Evolutionary conservation across 2,329 filamentous ascomycete genomes (phyloP), one percentile per base, ranked within the genome.

Genomic region (Arthroderma uncinatum): DNA sequence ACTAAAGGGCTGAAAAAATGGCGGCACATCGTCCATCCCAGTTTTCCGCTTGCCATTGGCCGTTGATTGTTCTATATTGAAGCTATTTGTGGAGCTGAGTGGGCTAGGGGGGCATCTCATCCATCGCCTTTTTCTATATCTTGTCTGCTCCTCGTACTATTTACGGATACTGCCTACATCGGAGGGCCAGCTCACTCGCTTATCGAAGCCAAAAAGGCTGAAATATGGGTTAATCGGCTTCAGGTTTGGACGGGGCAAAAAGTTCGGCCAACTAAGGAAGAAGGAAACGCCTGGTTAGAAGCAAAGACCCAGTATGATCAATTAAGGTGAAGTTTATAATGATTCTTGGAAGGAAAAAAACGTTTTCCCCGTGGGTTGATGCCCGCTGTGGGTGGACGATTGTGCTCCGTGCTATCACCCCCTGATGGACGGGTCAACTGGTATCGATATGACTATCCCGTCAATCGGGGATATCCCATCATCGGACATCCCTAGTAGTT

Each of bases 381-480:
- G 4, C 12, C 34, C 34, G 12, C 28, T 30, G 28, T 10, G 34
- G 25, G 12, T 12, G 44, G 25, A 4, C 25, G 14, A 33, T 14
- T 33, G 44, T 50, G 44, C 44, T 33, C 14, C 14, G 14, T 50
- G 44, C 44, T 33, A 33, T 7, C 12, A 6, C 16, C 44, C 44
- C 44, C 44, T 50, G 14, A 25, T 14, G 44, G 19, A 50, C 25
- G 44, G 44, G 28, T 50, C 44, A 50, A 50, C 23, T 50, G 44
- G 44, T 50, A 50, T 50, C 40, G 19, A 44, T 23, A 14, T 44
- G 40, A 44, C 23, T 25, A 25, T 28, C 40, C 40, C 40, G 40
- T 44, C 40, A 44, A 33, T 50, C 28, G 44, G 28, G 28, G 28
- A 30, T 50, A 50, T 50, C 28, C 44, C 44, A 50, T 50, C 44